Evolutionary conservation across 2,329 filamentous ascomycete genomes (phyloP).

Genomic region (Mycocentrospora acerina): DNA sequence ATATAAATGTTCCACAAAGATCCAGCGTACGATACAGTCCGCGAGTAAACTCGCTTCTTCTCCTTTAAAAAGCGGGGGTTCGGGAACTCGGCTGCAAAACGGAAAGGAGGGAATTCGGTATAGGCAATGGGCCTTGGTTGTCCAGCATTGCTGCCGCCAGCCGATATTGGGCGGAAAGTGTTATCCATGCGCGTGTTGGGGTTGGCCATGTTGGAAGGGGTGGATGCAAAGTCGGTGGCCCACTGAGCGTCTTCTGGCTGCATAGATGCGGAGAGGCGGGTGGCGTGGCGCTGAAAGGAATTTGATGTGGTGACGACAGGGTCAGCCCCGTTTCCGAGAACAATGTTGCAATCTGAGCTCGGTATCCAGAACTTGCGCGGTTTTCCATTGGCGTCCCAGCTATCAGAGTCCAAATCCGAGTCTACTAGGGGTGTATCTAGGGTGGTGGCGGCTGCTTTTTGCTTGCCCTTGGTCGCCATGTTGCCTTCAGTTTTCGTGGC

Average conservation of each 20-base stretch:
- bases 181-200: slow-evolving; percentile 34
- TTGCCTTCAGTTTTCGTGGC: slow-evolving; percentile 24
- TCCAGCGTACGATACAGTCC: slow-evolving; percentile 61
- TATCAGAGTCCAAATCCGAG: slow-evolving; percentile 48
- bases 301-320: slow-evolving; percentile 52
- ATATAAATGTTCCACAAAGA: slow-evolving; percentile 65
- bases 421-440: slow-evolving; percentile 18
- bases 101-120: slow-evolving; percentile 59
- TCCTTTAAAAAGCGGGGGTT: slow-evolving; percentile 59
- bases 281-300: slow-evolving; percentile 48
- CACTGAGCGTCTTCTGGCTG: slow-evolving; percentile 58
- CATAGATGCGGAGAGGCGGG: slow-evolving; percentile 52
- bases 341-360: slow-evolving; percentile 56
- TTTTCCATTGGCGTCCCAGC: slow-evolving; percentile 56
- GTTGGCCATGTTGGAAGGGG: slow-evolving; percentile 44
- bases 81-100: slow-evolving; percentile 60
- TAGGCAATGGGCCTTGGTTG: slow-evolving; percentile 48
- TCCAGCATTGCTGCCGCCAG: slow-evolving; percentile 37
- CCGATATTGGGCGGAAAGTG: slow-evolving; percentile 35
- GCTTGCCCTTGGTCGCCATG: slow-evolving; percentile 47
- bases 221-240: slow-evolving; percentile 56
- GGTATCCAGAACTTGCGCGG: slow-evolving; percentile 61
- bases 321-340: slow-evolving; percentile 57
- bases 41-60: slow-evolving; percentile 60
- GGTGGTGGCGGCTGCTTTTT: slow-evolving; percentile 27